Evolutionary conservation across 1,284 basidiomycete species (phyloP).

Genomic region (Ganoderma multipileum): DNA sequence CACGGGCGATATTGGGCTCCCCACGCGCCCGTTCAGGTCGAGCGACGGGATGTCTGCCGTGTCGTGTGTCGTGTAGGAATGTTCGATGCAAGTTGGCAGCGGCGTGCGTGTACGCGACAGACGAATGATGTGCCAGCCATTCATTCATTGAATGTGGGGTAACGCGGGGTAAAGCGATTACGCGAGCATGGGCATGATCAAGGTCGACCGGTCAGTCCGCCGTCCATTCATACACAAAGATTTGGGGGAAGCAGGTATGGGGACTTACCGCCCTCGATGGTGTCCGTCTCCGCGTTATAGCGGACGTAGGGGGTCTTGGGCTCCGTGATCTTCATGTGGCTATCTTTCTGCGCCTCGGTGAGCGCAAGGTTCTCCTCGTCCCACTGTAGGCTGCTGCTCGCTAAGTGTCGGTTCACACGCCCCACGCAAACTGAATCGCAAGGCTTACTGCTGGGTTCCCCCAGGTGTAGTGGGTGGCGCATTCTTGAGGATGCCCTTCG

Average conservation of each 20-base stretch:
- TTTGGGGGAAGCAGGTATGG: background rate
- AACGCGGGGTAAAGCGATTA: background rate
- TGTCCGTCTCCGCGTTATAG: constrained; percentile 87
- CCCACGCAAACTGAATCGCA: background rate
- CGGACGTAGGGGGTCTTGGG: constrained; percentile 96
- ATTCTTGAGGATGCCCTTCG: constrained; percentile 88
- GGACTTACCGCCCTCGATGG: constrained; percentile 76
- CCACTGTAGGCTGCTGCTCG: constrained; percentile 73
- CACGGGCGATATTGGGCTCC: constrained; percentile 37
- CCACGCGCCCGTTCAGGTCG: constrained; percentile 50
- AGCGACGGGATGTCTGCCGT: constrained; percentile 71
- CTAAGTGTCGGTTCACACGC: background rate
- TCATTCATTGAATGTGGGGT: background rate
- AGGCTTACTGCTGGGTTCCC: constrained; percentile 50
- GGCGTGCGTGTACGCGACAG: constrained; percentile 6
- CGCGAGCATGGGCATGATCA: constrained; percentile 1
- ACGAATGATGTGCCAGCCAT: background rate
- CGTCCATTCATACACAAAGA: background rate
- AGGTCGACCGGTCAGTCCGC: background rate
- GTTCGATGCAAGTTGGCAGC: background rate
- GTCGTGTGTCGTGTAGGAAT: constrained; percentile 11
- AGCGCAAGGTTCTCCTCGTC: constrained; percentile 91
- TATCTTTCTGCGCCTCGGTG: constrained; percentile 92
- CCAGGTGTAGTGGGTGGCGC: constrained; percentile 55
- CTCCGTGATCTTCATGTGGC: constrained; percentile 95